Evolutionary conservation across 1,284 basidiomycete genomes (phyloP), one percentile per base, ranked within the genome.

Genomic region (Volvariella volvacea): DNA sequence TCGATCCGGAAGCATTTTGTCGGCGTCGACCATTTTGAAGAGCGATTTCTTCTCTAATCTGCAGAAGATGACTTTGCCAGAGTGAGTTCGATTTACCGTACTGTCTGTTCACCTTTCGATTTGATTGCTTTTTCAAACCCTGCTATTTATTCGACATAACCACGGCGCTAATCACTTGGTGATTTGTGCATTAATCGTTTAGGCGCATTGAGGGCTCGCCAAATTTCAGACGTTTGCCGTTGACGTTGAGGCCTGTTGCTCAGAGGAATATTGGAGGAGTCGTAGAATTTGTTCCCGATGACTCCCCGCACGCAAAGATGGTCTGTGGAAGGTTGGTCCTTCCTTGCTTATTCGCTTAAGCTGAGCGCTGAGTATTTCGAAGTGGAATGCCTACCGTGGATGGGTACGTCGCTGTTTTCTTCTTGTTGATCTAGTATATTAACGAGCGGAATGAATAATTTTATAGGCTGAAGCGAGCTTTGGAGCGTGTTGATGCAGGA

Each of bases 1-100:
- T 55, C 81, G 96, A 41, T 78, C 78, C 3, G 96, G 96, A 4
- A 83, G 76, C 47, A 90, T 99, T 48, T 67, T 99, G 1, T 95
- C 92, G 2, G 88, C 90, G 0, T 92, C 86, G 10, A 95, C 93
- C 1, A 97, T 99, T 56, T 73, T 99, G 58, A 99, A 99, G 70
- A 94, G 90, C 46, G 94, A 98, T 64, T 94, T 97, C 70, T 98
- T 98, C 76, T 83, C 82, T 1, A 92, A 92, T 52, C 61, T 97
- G 40, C 94, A 97, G 66, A 96, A 96, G 68, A 91, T 95, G 83
- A 88, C 88, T 9, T 68, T 98, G 3, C 88, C 91, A 0, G 94
- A 96, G 85, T 92, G 53, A 44, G 84, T 70, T 10, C 28, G n/a
- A n/a, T n/a, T 33, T 10, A n/a, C 8, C 31, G 39, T 32, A 15